These are phyloP conservation scores for Sporothrix humicola DNA, from an alignment of 2,329 filamentous ascomycete species.

Conservation along the genomic window DNA sequence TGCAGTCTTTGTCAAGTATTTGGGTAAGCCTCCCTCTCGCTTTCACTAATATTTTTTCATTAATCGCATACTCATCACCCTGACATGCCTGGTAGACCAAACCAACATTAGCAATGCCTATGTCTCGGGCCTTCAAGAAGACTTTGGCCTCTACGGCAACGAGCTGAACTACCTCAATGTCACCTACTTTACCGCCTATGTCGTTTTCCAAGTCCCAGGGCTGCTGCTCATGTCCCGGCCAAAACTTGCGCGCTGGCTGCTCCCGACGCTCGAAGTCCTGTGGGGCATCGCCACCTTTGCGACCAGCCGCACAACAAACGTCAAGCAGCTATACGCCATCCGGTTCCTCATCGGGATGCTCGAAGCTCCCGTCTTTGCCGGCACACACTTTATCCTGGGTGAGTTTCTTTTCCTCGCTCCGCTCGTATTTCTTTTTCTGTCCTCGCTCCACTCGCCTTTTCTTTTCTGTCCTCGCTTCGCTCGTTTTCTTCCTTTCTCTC, in stretches of 20 bases:
- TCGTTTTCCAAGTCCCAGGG: conserved; percentile 46
- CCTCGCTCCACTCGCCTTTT: not conserved
- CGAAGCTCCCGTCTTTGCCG: conserved; percentile 45
- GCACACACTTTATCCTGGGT: conserved; percentile 45
- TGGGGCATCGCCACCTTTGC: conserved; percentile 46
- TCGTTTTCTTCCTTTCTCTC: not conserved
- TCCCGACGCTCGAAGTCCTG: conserved; percentile 44
- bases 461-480: conserved; percentile 3
- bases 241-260: conserved; percentile 43
- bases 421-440: conserved; percentile 34
- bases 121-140: conserved; percentile 49
- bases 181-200: conserved; percentile 49
- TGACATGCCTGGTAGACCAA: conserved; percentile 40
- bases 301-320: conserved; percentile 42
- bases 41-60: too few relatives aligned
- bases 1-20: conserved; percentile 45
- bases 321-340: conserved; percentile 44
- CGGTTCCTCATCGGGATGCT: conserved; percentile 45
- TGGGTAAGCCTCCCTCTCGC: conserved; percentile 38
- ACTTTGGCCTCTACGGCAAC: conserved; percentile 48
- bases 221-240: conserved; percentile 45
- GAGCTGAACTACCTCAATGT: conserved; percentile 51
- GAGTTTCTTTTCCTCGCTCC: not conserved
- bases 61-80: not conserved
- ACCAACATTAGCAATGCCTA: conserved; percentile 49